phyloP scores from a whole-genome alignment of 78 protist genomes.

The Dictyostelium discoideum region DNA sequence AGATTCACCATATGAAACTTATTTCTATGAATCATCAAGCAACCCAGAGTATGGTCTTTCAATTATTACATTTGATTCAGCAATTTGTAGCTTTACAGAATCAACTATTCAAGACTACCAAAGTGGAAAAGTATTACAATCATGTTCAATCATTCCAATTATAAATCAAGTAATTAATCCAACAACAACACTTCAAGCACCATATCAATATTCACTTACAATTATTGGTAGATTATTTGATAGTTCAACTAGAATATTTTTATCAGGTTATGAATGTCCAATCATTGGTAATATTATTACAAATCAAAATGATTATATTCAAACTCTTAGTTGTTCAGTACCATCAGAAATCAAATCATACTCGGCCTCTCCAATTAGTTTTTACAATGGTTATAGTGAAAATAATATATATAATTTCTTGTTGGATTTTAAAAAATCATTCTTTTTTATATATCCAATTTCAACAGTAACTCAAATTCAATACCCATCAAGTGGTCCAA shows the following conservation, averaged over 20 bases:
- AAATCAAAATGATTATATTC: neutral
- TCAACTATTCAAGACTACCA: neutral
- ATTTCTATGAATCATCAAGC: neutral
- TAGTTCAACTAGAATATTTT: neutral
- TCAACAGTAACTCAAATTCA: neutral
- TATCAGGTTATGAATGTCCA: neutral
- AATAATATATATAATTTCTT: neutral
- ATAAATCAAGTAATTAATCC: neutral
- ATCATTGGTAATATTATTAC: neutral
- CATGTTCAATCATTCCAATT: conserved; percentile 5
- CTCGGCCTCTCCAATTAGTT: neutral
- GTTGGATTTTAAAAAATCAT: neutral
- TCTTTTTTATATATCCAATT: neutral
- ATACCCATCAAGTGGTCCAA: neutral
- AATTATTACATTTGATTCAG: neutral
- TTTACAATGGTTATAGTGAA: neutral
- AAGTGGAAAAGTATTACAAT: neutral
- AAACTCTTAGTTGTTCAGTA: neutral
- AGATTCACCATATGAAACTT: neutral
- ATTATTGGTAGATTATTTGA: neutral
- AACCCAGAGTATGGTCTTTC: neutral
- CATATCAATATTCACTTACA: neutral
- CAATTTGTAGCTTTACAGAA: neutral
- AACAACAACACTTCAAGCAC: neutral
- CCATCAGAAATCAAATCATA: neutral